phyloP scores from a whole-genome alignment of 768 basidiomycete genomes.

The Amanita muscaria region DNA sequence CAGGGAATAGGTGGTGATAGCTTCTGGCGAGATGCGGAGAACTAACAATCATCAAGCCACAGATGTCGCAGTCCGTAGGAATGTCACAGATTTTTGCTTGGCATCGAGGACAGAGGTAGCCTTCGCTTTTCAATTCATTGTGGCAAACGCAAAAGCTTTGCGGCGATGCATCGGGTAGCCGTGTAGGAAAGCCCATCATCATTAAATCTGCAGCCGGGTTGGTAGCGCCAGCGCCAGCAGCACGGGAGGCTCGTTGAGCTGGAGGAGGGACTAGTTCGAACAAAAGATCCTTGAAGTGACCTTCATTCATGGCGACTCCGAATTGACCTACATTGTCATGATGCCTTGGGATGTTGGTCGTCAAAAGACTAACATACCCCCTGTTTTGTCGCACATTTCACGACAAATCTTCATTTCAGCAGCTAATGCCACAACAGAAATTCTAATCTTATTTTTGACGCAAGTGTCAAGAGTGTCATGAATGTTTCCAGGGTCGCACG shows the following conservation, averaged over 20 bases:
- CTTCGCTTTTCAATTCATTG: constrained; percentile 83
- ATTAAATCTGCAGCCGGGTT: constrained; percentile 83
- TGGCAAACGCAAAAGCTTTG: constrained; percentile 91
- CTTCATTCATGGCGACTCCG: constrained; percentile 97
- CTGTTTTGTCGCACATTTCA: constrained; percentile 84
- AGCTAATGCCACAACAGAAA: constrained; percentile 88
- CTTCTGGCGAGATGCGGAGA: constrained; percentile 95
- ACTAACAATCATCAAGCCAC: constrained; percentile 95
- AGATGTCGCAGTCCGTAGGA: constrained; percentile 96
- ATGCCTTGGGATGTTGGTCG: constrained; percentile 8
- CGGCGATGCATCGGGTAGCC: constrained; percentile 75
- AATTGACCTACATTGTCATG: constrained; percentile 58
- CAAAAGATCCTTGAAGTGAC: constrained; percentile 90
- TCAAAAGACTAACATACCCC: constrained; percentile 44
- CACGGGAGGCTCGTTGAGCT: constrained; percentile 55
- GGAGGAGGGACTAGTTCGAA: constrained; percentile 96
- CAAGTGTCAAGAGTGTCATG: constrained; percentile 89
- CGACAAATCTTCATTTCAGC: constrained; percentile 99
- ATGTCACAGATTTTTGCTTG: constrained; percentile 92
- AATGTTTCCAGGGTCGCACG: constrained; percentile 95
- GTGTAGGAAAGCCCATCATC: constrained; percentile 99
- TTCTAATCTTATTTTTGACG: constrained; percentile 74
- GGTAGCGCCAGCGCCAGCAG: constrained; percentile 26
- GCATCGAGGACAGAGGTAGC: constrained; percentile 93
- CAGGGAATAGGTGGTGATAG: constrained; percentile 93